A percentile compares a stretch with the other conserved stretches of the same genome.
These are phyloP conservation scores for Fistulinella prunicolor DNA, from an alignment of 768 basidiomycete species.

Conservation along the genomic window DNA sequence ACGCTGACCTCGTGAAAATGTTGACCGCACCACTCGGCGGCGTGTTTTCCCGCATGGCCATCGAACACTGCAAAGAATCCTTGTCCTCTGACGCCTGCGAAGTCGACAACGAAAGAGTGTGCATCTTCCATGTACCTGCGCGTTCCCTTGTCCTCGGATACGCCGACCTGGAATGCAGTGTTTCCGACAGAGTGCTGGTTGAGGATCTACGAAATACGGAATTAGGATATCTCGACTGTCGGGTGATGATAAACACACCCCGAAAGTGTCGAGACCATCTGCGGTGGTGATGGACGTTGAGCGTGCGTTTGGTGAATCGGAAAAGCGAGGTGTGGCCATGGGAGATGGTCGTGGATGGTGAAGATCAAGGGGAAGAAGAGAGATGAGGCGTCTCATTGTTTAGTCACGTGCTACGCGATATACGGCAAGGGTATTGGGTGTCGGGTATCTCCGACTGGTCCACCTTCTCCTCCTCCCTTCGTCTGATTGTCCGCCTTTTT, in stretches of 20 bases:
- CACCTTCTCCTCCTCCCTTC: neutral
- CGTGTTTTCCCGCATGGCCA: constrained; percentile 97
- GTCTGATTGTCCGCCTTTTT: constrained; percentile 29
- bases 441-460: constrained; percentile 25
- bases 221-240: constrained; percentile 1
- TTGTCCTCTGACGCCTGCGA: constrained; percentile 85
- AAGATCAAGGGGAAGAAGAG: constrained; percentile 1
- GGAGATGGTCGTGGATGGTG: constrained; percentile 10
- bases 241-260: constrained; percentile 47
- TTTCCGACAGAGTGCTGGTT: constrained; percentile 66
- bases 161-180: constrained; percentile 57
- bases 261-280: constrained; percentile 69
- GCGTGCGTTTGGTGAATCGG: constrained; percentile 71
- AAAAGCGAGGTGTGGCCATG: constrained; percentile 36
- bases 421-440: constrained; percentile 11
- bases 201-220: constrained; percentile 29
- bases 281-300: constrained; percentile 81
- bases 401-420: constrained; percentile 24
- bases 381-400: constrained; percentile 6
- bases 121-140: constrained; percentile 97
- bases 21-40: constrained; percentile 97
- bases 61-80: constrained; percentile 99
- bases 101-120: constrained; percentile 95
- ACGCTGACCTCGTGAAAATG: constrained; percentile 84
- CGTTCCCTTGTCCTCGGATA: constrained; percentile 84